These are phyloP conservation scores for Selaginella moellendorffii DNA, from an alignment of 75 land plant genomes.

Conservation along the genomic window DNA sequence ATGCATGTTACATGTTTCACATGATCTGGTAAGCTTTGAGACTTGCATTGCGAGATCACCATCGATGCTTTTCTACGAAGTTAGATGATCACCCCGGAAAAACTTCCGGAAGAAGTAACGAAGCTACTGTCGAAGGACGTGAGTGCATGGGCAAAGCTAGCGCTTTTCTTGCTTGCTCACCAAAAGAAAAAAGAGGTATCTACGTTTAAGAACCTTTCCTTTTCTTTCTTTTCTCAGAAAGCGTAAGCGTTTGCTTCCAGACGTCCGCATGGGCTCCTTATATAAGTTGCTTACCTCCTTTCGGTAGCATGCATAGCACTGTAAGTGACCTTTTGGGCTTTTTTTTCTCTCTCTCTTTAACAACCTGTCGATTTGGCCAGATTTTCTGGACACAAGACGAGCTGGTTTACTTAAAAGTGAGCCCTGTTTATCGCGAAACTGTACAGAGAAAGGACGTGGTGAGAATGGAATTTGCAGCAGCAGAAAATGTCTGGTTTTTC, in stretches of 20 bases:
- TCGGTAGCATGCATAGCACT: conserved; percentile 53
- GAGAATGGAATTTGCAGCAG: conserved; percentile 36
- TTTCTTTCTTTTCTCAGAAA: not conserved
- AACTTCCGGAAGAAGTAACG: conserved; percentile 29
- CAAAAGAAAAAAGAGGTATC: conserved; percentile 49
- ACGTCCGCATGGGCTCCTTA: conserved; percentile 78
- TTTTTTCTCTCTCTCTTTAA: not conserved
- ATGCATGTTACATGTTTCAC: not conserved
- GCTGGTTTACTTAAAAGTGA: conserved; percentile 43
- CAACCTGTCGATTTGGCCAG: conserved; percentile 15
- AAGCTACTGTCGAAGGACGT: conserved; percentile 30
- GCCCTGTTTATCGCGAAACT: conserved; percentile 52
- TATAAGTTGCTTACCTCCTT: conserved; percentile 43
- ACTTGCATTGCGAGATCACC: not conserved
- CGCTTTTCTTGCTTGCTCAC: conserved; percentile 52
- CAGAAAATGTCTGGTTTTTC: conserved; percentile 33
- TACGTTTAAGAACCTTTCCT: not conserved
- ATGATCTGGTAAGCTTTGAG: not conserved
- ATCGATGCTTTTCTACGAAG: not conserved
- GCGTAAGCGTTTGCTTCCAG: conserved; percentile 17
- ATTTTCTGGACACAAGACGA: conserved; percentile 69
- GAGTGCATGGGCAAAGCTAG: conserved; percentile 46
- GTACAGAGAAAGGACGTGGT: conserved; percentile 32
- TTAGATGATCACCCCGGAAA: conserved; percentile 57
- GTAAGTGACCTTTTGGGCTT: conserved; percentile 20